These are phyloP conservation scores for Acacia pycnantha DNA, from an alignment of 331 rosid genomes.

Conservation along the genomic window DNA sequence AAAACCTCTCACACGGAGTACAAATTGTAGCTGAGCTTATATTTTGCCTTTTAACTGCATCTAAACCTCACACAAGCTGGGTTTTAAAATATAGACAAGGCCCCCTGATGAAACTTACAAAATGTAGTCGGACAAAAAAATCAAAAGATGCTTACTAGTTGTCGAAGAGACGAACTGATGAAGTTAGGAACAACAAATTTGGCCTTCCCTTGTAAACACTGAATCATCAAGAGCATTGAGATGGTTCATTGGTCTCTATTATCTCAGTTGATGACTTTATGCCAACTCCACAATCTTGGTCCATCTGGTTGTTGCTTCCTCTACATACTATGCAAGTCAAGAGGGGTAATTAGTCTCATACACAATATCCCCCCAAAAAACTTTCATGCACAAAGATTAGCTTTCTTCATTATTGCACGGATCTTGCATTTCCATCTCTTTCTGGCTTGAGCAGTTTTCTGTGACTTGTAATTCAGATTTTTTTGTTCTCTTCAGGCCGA, in stretches of 20 bases:
- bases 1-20: not conserved
- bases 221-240: slow-evolving; percentile 22
- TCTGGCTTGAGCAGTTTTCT: not conserved
- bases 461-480: not conserved
- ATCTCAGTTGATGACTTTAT: slow-evolving; percentile 1
- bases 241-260: slow-evolving; percentile 13
- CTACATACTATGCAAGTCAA: not conserved
- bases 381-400: not conserved
- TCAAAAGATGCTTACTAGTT: not conserved
- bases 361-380: not conserved
- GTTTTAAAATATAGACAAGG: not conserved
- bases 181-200: not conserved
- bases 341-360: not conserved
- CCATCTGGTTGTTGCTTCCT: not conserved
- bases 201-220: slow-evolving; percentile 12
- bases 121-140: not conserved
- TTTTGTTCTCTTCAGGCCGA: not conserved
- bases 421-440: not conserved
- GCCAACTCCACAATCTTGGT: slow-evolving; percentile 2
- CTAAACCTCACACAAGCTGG: not conserved
- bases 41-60: not conserved
- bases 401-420: not conserved
- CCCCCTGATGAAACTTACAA: not conserved
- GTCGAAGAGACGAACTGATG: too few species aligned
- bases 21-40: not conserved